Evolutionary conservation across 73 alveolate genomes (phyloP).

Genomic region (Durusdinium trenchii): DNA sequence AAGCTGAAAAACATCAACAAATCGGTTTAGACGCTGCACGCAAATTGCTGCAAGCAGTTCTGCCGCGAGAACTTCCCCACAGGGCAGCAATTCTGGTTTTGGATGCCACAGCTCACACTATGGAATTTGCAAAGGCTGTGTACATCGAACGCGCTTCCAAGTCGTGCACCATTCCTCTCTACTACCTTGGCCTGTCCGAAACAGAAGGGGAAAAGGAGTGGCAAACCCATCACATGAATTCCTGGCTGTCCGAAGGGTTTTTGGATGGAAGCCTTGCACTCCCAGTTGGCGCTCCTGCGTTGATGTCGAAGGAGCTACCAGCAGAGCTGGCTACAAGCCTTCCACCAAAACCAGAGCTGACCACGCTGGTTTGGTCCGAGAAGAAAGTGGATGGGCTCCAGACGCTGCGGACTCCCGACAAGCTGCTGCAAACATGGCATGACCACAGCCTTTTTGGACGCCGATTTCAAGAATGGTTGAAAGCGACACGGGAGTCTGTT

Average conservation of each 20-base stretch:
- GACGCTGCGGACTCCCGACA: neutral
- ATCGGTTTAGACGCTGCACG: slow-evolving; percentile 13
- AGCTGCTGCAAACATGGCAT: neutral
- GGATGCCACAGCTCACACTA: neutral
- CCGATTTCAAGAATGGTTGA: neutral
- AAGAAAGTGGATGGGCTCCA: neutral
- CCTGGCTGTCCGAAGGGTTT: neutral
- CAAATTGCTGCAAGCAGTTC: neutral
- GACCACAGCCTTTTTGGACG: neutral
- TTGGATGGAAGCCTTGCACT: neutral
- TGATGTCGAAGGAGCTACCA: neutral
- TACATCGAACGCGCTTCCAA: neutral
- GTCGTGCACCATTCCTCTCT: neutral
- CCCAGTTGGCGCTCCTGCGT: neutral
- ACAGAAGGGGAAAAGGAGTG: neutral
- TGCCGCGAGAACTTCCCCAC: neutral
- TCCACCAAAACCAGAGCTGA: neutral
- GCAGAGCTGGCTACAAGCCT: neutral
- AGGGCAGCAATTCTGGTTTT: neutral
- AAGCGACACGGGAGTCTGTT: neutral
- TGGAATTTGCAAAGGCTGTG: slow-evolving; percentile 20
- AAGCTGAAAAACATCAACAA: neutral
- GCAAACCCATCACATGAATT: neutral
- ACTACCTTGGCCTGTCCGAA: neutral
- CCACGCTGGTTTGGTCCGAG: neutral